Conservation (phyloP, 176 grass and related monocot species). For the Pontederia paniculata region DNA sequence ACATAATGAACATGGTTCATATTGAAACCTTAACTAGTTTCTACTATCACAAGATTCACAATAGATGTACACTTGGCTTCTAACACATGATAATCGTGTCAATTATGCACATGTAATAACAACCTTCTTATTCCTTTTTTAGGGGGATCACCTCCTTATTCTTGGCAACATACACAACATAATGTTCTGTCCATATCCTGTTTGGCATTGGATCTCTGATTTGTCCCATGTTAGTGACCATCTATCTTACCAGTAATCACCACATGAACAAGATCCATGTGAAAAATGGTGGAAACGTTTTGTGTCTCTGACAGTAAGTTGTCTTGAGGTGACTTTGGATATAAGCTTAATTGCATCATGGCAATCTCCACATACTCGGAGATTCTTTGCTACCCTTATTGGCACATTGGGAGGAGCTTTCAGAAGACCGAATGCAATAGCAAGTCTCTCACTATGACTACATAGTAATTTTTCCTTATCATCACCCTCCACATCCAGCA, state of each 20-base stretch:
- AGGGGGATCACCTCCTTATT: no score
- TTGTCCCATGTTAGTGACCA: no score
- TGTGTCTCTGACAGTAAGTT: conserved; percentile 12
- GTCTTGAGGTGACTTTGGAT: neutral
- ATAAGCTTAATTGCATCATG: conserved; percentile 11
- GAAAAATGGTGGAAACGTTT: conserved; percentile 18
- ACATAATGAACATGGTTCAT: no score
- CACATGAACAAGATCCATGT: conserved; percentile 7
- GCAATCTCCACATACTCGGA: conserved; percentile 14
- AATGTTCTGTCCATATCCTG: no score
- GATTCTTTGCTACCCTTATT: conserved; percentile 12
- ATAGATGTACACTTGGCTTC: no score
- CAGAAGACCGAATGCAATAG: conserved; percentile 15
- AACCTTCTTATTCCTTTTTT: no score
- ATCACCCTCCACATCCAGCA: conserved; percentile 8
- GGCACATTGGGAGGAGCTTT: neutral
- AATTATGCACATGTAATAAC: neutral
- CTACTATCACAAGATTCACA: no score
- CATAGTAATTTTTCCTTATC: conserved; percentile 20
- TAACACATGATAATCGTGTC: neutral
- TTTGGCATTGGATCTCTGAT: neutral
- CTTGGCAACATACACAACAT: no score
- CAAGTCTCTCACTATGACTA: conserved; percentile 18
- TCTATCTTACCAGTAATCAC: conserved; percentile 16
- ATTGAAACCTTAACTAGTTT: no score